Percentiles rank a stretch among this genome's conserved stretches.
Evolutionary conservation across 805 yeast genomes (phyloP).

Genomic region (Kurtzmaniella fragi): DNA sequence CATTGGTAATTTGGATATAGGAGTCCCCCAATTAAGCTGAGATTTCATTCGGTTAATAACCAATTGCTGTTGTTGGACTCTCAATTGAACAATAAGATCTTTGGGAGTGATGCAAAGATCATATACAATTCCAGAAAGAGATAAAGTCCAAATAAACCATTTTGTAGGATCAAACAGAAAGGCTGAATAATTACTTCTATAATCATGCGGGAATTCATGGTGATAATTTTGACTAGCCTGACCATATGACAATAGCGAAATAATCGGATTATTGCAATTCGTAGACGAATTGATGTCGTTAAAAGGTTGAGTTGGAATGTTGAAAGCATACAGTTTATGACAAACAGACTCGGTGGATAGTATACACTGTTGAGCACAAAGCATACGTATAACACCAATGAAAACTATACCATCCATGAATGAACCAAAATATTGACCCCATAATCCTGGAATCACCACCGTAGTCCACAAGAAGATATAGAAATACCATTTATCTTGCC

Average conservation of each 20-base stretch:
- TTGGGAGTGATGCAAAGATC: slow-evolving; percentile 62
- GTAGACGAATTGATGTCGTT: slow-evolving; percentile 61
- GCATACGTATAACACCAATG: slow-evolving; percentile 71
- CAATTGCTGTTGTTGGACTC: slow-evolving; percentile 67
- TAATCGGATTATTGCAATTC: slow-evolving; percentile 54
- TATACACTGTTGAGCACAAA: slow-evolving; percentile 73
- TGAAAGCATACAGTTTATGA: slow-evolving; percentile 62
- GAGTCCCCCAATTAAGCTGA: slow-evolving; percentile 89
- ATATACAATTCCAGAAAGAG: slow-evolving; percentile 52
- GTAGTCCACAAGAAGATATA: slow-evolving; percentile 25
- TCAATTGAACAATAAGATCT: slow-evolving; percentile 58
- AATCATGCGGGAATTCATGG: slow-evolving; percentile 92
- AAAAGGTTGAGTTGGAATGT: slow-evolving; percentile 52
- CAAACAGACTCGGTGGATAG: slow-evolving; percentile 79
- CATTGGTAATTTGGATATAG: slow-evolving; percentile 80
- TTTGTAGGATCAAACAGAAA: slow-evolving; percentile 86
- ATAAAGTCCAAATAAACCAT: slow-evolving; percentile 55
- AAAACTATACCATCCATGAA: slow-evolving; percentile 42
- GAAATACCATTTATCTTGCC: slow-evolving; percentile 31
- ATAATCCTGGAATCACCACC: slow-evolving; percentile 22
- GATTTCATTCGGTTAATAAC: slow-evolving; percentile 71
- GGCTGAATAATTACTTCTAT: slow-evolving; percentile 67
- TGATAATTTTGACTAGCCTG: slow-evolving; percentile 93
- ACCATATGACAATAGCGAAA: slow-evolving; percentile 71
- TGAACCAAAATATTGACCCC: slow-evolving; percentile 24